A percentile compares a stretch with the other conserved stretches of the same genome.
Conservation (phyloP, 805 yeast species). For the Kurtzmaniella cleridarum region DNA sequence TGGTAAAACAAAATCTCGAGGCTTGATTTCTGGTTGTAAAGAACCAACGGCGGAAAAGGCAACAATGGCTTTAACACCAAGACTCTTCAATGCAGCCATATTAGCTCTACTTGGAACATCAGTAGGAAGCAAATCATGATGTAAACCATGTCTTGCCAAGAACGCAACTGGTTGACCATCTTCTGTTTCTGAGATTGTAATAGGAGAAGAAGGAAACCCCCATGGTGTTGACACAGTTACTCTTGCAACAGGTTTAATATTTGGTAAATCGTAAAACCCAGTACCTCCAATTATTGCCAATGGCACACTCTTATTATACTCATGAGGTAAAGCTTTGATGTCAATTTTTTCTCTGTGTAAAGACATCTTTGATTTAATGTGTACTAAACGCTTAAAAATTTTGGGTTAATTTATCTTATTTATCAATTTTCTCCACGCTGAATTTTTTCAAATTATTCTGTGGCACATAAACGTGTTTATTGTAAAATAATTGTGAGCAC, state of each 20-base stretch:
- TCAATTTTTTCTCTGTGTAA: constrained; percentile 28
- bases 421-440: too few species aligned
- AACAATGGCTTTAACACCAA: constrained; percentile 82
- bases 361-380: constrained; percentile 19
- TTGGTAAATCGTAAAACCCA: constrained; percentile 85
- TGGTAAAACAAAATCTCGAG: constrained; percentile 95
- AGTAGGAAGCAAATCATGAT: constrained; percentile 85
- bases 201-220: constrained; percentile 94
- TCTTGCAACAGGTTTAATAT: constrained; percentile 79
- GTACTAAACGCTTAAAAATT: too few species aligned
- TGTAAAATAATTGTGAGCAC: too few species aligned
- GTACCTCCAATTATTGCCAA: constrained; percentile 97
- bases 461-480: too few species aligned
- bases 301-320: constrained; percentile 60
- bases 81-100: constrained; percentile 85
- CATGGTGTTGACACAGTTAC: constrained; percentile 87
- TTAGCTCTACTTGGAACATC: constrained; percentile 93
- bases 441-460: too few species aligned
- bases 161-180: constrained; percentile 86
- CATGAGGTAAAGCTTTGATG: constrained; percentile 38
- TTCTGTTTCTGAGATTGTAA: constrained; percentile 78
- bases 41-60: constrained; percentile 98
- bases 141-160: constrained; percentile 88
- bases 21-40: constrained; percentile 78
- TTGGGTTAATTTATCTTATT: too few species aligned